Evolutionary conservation across 768 basidiomycete species (phyloP).

Genomic region (Boletus sensibilis): DNA sequence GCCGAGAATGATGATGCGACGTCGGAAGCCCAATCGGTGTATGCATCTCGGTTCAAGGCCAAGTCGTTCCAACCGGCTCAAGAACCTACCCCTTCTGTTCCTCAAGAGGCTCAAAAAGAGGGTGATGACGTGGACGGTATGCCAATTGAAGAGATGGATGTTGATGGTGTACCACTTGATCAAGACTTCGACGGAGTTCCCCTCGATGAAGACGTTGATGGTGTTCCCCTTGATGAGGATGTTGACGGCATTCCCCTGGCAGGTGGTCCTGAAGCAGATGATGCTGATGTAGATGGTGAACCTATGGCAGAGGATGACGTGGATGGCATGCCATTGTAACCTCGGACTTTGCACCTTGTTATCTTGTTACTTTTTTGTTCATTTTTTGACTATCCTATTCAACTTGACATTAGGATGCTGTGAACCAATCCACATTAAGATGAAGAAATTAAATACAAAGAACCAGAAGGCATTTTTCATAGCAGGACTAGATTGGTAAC

Average conservation of each 20-base stretch:
- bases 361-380: background rate
- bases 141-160: constrained; percentile 48
- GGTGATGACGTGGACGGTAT: constrained; percentile 54
- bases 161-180: constrained; percentile 49
- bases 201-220: constrained; percentile 29
- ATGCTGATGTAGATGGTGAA: constrained; percentile 26
- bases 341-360: background rate
- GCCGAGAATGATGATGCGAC: constrained; percentile 16
- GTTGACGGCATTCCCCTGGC: constrained; percentile 41
- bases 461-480: too few species aligned
- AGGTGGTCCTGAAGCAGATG: constrained; percentile 16
- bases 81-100: constrained; percentile 30
- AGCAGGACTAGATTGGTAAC: too few species aligned
- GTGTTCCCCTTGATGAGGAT: constrained; percentile 33
- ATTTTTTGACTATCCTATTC: background rate
- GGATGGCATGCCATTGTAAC: constrained; percentile 40
- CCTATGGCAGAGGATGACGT: constrained; percentile 36
- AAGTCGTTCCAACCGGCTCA: constrained; percentile 75
- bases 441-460: too few species aligned
- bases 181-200: constrained; percentile 40
- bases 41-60: constrained; percentile 69
- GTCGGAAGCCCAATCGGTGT: constrained; percentile 32
- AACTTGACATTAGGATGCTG: background rate
- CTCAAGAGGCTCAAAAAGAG: constrained; percentile 35
- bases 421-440: too few species aligned